phyloP scores from a whole-genome alignment of 2,329 filamentous ascomycete species.

The Botrytis medusae region DNA sequence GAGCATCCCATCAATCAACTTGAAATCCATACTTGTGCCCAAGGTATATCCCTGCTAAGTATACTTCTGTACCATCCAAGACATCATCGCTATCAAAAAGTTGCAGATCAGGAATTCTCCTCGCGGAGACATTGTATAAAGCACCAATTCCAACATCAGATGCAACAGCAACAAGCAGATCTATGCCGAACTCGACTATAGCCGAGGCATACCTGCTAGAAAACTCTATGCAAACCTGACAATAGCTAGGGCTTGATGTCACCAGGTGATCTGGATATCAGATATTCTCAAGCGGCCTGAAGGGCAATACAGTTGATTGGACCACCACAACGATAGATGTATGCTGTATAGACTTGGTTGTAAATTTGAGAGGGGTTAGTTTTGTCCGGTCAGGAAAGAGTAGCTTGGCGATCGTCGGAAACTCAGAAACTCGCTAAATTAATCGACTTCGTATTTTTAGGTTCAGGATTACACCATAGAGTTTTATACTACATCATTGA shows the following conservation, averaged over 20 bases:
- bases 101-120: not conserved
- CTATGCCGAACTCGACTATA: not conserved
- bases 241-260: not conserved
- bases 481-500: not conserved
- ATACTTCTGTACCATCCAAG: not conserved
- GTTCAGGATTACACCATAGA: not conserved
- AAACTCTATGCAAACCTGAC: not conserved
- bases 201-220: not conserved
- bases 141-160: not conserved
- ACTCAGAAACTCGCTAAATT: not conserved
- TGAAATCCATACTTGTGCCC: not conserved
- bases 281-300: not conserved
- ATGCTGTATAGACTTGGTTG: not conserved
- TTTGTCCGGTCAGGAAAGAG: not conserved
- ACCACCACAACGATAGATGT: not conserved
- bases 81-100: not conserved
- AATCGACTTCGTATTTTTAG: not conserved
- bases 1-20: not conserved
- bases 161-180: not conserved
- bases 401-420: conserved; percentile 1
- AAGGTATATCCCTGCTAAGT: not conserved
- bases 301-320: not conserved
- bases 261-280: not conserved
- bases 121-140: not conserved
- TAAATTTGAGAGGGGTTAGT: not conserved